Conservation (phyloP, 768 basidiomycete species). For the Wakefieldia striispora region DNA sequence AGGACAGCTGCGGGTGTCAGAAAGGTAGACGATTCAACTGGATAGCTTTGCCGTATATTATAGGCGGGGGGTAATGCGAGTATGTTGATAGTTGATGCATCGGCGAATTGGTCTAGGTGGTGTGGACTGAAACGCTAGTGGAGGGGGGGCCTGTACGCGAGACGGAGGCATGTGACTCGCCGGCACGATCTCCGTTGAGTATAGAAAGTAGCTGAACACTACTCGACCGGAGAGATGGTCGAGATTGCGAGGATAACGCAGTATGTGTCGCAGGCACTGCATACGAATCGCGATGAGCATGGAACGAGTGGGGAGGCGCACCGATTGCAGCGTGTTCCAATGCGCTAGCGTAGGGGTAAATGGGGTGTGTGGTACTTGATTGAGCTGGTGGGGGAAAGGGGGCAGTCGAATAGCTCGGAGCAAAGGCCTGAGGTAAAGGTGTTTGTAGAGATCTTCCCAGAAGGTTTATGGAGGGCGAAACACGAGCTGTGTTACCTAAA, state of each 20-base stretch:
- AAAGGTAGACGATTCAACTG: conserved; percentile 1
- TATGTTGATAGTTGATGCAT: conserved; percentile 10
- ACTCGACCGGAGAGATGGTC: conserved; percentile 20
- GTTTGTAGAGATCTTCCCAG: conserved; percentile 6
- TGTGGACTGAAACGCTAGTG: conserved; percentile 16
- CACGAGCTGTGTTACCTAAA: conserved; percentile 5
- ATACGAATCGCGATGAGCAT: conserved; percentile 14
- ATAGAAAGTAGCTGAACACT: conserved; percentile 35
- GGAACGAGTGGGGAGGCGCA: conserved; percentile 6
- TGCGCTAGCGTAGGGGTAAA: conserved; percentile 14
- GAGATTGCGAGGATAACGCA: conserved; percentile 12
- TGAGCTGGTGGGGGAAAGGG: conserved; percentile 11
- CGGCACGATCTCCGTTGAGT: conserved; percentile 29
- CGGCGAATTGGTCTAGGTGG: conserved; percentile 20
- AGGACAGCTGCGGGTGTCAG: neutral
- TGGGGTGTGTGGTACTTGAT: conserved; percentile 5
- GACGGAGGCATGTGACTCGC: conserved; percentile 4
- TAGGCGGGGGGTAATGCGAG: conserved; percentile 17
- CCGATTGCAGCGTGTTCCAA: conserved; percentile 8
- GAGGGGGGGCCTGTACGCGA: conserved; percentile 9
- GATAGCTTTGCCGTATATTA: conserved; percentile 5
- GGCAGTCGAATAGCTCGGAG: conserved; percentile 20
- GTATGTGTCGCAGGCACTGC: conserved; percentile 10
- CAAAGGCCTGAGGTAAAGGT: conserved; percentile 15
- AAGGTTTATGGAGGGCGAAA: conserved; percentile 2